A percentile compares a stretch with the other conserved stretches of the same genome.
phyloP scores from a whole-genome alignment of 2,329 filamentous ascomycete species.

The Sporothrix mexicana region DNA sequence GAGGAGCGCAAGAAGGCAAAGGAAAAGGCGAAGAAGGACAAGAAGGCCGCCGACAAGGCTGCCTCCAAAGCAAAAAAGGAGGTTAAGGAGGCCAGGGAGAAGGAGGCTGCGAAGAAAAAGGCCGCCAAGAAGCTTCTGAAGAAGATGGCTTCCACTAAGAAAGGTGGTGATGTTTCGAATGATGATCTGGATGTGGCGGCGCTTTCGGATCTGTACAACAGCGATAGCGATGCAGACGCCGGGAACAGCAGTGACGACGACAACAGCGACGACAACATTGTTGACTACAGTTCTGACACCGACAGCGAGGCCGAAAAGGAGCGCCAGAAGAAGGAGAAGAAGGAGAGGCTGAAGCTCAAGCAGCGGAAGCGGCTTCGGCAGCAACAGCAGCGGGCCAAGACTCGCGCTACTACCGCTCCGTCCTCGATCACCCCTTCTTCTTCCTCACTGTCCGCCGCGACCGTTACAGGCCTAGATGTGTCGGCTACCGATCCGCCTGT shows the following conservation, averaged over 20 bases:
- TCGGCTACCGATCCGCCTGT: background rate
- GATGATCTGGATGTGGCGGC: background rate
- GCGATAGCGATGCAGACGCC: background rate
- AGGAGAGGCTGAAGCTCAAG: conserved; percentile 15
- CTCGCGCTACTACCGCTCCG: background rate
- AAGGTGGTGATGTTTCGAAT: background rate
- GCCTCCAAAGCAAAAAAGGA: conserved; percentile 34
- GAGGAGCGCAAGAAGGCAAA: conserved; percentile 41
- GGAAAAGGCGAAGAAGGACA: conserved; percentile 39
- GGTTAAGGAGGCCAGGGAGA: conserved; percentile 34
- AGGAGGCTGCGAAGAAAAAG: conserved; percentile 39
- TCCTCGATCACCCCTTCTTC: background rate
- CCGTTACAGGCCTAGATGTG: background rate
- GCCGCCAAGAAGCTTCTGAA: conserved; percentile 37
- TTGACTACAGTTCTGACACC: conserved; percentile 11
- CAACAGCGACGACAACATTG: background rate
- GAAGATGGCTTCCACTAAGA: conserved; percentile 33
- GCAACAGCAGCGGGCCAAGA: conserved; percentile 3
- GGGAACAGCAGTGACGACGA: background rate
- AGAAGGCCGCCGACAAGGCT: conserved; percentile 37
- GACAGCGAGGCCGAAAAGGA: conserved; percentile 30
- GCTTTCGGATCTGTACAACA: background rate
- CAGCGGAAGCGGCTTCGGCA: conserved; percentile 20
- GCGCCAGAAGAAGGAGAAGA: conserved; percentile 14
- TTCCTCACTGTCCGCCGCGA: background rate